Evolutionary conservation across 2,329 filamentous ascomycete genomes (phyloP).

Genomic region (Paracoccidioides lutzii): DNA sequence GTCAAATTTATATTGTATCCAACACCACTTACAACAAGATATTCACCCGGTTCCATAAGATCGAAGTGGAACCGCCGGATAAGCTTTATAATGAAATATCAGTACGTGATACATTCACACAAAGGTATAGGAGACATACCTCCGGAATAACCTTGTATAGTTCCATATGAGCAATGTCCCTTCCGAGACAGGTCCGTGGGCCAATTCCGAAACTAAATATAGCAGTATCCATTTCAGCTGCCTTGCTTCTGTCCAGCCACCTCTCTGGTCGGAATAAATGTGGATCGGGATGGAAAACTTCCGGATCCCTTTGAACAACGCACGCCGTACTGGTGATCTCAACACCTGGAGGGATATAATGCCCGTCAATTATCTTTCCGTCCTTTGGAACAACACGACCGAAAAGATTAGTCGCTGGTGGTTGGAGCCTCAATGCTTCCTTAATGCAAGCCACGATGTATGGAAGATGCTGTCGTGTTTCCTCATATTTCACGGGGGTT

Average conservation of each 20-base stretch:
- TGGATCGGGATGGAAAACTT: slow-evolving; percentile 56
- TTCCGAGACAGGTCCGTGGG: slow-evolving; percentile 40
- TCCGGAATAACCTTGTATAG: slow-evolving; percentile 16
- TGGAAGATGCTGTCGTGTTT: slow-evolving; percentile 35
- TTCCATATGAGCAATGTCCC: slow-evolving; percentile 18
- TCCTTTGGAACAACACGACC: slow-evolving; percentile 58
- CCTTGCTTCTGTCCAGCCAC: slow-evolving; percentile 33
- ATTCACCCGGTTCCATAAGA: too few species aligned
- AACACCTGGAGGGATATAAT: slow-evolving; percentile 53
- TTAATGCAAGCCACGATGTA: slow-evolving; percentile 70
- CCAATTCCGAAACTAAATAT: slow-evolving; percentile 46
- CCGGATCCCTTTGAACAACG: slow-evolving; percentile 56
- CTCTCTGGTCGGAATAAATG: slow-evolving; percentile 42
- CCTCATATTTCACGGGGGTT: slow-evolving; percentile 12
- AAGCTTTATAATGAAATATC: too few species aligned
- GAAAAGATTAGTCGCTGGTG: slow-evolving; percentile 57
- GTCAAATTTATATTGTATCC: too few species aligned
- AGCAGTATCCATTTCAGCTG: slow-evolving; percentile 39
- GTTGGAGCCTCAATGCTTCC: slow-evolving; percentile 64
- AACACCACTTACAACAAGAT: too few species aligned
- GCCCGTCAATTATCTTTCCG: slow-evolving; percentile 51
- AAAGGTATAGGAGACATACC: too few species aligned
- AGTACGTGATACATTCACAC: too few species aligned
- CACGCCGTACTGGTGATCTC: slow-evolving; percentile 64
- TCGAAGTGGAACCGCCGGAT: too few species aligned